phyloP scores from a whole-genome alignment of 2,329 filamentous ascomycete species.

The Aureobasidium pullulans region DNA sequence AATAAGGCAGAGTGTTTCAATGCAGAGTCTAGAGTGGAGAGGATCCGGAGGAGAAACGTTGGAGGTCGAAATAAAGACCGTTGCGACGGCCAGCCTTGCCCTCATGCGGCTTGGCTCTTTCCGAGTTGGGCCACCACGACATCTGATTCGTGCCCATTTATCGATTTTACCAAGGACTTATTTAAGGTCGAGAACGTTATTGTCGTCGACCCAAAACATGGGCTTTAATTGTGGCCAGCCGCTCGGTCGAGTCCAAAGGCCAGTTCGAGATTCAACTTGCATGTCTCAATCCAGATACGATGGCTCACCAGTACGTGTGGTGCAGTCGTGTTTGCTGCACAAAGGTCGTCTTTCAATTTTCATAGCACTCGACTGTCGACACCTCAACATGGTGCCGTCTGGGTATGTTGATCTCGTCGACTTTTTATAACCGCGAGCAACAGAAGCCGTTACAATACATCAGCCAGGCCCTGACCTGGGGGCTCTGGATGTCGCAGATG shows the following conservation, averaged over 20 bases:
- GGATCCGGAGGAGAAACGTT: not conserved
- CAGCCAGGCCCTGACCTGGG: not conserved
- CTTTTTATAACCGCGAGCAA: no score
- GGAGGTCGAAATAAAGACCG: slow-evolving; percentile 6
- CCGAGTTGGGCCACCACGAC: not conserved
- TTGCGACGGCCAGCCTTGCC: not conserved
- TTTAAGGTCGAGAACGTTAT: not conserved
- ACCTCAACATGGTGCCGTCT: no score
- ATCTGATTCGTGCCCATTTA: not conserved
- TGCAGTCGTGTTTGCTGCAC: no score
- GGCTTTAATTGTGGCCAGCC: no score
- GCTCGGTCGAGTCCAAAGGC: no score
- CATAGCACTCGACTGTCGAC: no score
- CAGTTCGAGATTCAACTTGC: no score
- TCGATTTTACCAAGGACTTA: not conserved
- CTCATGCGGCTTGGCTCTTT: not conserved
- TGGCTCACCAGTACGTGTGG: no score
- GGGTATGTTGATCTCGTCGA: no score
- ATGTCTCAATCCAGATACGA: no score
- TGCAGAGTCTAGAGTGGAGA: not conserved
- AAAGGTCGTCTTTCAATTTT: no score
- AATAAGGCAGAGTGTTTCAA: not conserved
- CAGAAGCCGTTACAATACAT: not conserved
- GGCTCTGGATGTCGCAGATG: not conserved
- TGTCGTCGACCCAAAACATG: not conserved